phyloP scores from a whole-genome alignment of 306 rosid species.

The Quercus rubra region DNA sequence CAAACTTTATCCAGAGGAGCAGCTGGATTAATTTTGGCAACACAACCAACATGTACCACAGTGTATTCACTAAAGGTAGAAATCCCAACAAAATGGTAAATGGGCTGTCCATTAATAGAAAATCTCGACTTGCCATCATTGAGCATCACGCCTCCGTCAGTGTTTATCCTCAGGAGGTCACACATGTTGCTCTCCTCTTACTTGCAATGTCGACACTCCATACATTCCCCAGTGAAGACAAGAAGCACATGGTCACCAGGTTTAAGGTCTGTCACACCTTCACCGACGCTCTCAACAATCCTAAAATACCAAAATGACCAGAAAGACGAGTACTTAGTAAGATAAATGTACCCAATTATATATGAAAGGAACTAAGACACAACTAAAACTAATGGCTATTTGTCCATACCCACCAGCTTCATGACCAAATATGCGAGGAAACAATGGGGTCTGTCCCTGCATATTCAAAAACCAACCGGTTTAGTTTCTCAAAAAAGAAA shows the following conservation, averaged over 20 bases:
- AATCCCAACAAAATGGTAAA: conserved; percentile 82
- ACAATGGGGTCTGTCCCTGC: conserved; percentile 77
- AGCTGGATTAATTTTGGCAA: conserved; percentile 76
- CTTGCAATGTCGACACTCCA: conserved; percentile 72
- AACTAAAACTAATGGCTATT: too few relatives aligned
- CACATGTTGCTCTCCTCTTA: conserved; percentile 96
- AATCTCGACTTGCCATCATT: conserved; percentile 59
- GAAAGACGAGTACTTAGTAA: too few relatives aligned
- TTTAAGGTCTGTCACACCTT: conserved; percentile 75
- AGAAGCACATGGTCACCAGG: conserved; percentile 89
- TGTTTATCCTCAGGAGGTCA: conserved; percentile 78
- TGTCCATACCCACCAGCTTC: conserved; percentile 79
- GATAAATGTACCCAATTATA: too few relatives aligned
- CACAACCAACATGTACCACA: conserved; percentile 67
- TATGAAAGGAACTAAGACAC: background rate
- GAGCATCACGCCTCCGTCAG: conserved; percentile 77
- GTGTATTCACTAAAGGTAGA: conserved; percentile 89
- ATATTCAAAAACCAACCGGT: background rate
- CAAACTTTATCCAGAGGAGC: conserved; percentile 95
- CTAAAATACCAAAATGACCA: conserved; percentile 19
- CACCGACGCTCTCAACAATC: conserved; percentile 77
- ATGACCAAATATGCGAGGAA: conserved; percentile 91
- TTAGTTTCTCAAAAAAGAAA: too few relatives aligned
- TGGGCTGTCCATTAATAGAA: conserved; percentile 64
- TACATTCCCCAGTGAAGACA: conserved; percentile 85